Evolutionary conservation across 257 asterid species (phyloP).

Genomic region (Fraxinus excelsior): DNA sequence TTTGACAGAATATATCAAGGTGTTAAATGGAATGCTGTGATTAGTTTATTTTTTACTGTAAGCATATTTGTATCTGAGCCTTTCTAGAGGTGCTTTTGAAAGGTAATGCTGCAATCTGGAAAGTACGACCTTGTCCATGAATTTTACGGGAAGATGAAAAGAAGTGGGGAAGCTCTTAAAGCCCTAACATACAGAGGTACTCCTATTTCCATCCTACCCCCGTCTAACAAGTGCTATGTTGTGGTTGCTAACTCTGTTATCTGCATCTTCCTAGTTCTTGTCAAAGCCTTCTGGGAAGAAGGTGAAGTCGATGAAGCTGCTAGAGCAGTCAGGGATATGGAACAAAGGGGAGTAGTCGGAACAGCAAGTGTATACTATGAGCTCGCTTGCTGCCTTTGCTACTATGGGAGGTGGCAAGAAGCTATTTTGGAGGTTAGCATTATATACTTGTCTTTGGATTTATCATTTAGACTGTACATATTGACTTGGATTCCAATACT

Average conservation of each 20-base stretch:
- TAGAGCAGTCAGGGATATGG: constrained; percentile 89
- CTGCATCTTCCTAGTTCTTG: constrained; percentile 65
- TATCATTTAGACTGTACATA: not conserved
- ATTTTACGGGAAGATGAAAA: constrained; percentile 72
- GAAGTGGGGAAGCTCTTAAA: constrained; percentile 77
- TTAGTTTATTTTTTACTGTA: constrained; percentile 15
- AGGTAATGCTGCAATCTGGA: constrained; percentile 93
- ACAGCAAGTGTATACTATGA: constrained; percentile 83
- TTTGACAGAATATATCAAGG: constrained; percentile 11
- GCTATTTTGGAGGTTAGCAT: constrained; percentile 71
- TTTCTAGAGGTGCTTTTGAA: constrained; percentile 41
- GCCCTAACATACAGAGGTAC: constrained; percentile 90
- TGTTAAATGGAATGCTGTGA: not conserved
- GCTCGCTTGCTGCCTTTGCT: constrained; percentile 96
- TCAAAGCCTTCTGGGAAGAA: constrained; percentile 85
- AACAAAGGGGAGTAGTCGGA: constrained; percentile 82
- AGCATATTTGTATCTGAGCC: constrained; percentile 27
- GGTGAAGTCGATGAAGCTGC: constrained; percentile 82
- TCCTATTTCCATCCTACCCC: constrained; percentile 8
- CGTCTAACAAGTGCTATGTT: constrained; percentile 12
- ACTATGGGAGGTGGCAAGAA: constrained; percentile 82
- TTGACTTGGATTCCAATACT: constrained; percentile 11
- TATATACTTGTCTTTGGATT: constrained; percentile 4
- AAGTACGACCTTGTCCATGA: constrained; percentile 72
- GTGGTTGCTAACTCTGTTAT: constrained; percentile 20